Percentiles rank a stretch among this genome's conserved stretches.
These are phyloP conservation scores for Cytospora leucostoma DNA, from an alignment of 2,329 filamentous ascomycete genomes.

Conservation along the genomic window DNA sequence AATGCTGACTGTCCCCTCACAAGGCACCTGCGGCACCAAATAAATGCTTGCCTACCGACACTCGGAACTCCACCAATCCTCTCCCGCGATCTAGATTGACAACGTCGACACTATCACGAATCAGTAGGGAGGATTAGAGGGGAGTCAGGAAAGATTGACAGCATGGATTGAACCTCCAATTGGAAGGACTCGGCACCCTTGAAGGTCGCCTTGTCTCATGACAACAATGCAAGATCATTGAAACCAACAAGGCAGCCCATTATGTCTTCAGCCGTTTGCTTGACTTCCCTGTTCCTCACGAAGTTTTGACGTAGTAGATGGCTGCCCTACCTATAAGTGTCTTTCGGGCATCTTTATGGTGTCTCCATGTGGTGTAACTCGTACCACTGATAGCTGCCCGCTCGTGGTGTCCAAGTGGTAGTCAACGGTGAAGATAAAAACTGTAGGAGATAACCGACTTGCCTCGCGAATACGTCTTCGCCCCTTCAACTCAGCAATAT, in stretches of 20 bases:
- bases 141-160: background rate
- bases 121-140: slow-evolving; percentile 7
- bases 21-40: slow-evolving; percentile 11
- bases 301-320: background rate
- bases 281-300: background rate
- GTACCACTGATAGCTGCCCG: background rate
- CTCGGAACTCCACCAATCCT: background rate
- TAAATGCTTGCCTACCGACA: slow-evolving; percentile 5
- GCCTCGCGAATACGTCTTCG: background rate
- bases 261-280: background rate
- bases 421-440: slow-evolving; percentile 42
- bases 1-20: background rate
- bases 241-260: background rate
- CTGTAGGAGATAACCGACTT: background rate
- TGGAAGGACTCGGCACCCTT: background rate
- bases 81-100: background rate
- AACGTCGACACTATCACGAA: background rate
- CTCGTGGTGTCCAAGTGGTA: slow-evolving; percentile 34
- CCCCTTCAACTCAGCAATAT: background rate
- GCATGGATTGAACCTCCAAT: background rate
- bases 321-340: background rate
- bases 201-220: background rate
- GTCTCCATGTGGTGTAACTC: background rate
- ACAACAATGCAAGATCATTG: background rate
- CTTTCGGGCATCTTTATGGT: background rate